A percentile compares a stretch with the other conserved stretches of the same genome.
Conservation (phyloP, 2,329 filamentous ascomycete species). For the Epichloe elymi region DNA sequence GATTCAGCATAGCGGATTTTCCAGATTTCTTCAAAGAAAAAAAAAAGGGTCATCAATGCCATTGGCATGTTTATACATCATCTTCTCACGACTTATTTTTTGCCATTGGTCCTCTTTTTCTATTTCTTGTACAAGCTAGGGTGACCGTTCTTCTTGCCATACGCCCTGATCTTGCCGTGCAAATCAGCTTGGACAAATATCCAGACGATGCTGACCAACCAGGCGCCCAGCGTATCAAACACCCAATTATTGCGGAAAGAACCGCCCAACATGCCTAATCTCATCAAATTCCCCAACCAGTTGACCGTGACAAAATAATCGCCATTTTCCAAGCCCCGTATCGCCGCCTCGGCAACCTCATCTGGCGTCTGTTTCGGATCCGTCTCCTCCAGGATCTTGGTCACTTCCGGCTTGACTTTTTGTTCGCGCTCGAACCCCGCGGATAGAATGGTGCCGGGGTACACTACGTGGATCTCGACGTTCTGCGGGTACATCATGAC, state of each 20-base stretch:
- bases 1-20: constrained; percentile 1
- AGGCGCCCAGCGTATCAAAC: constrained; percentile 43
- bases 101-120: constrained; percentile 2
- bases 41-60: not conserved
- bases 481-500: constrained; percentile 73
- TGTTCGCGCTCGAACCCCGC: constrained; percentile 69
- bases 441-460: constrained; percentile 69
- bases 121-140: constrained; percentile 34
- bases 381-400: constrained; percentile 64
- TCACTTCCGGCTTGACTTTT: constrained; percentile 65
- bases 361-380: constrained; percentile 71
- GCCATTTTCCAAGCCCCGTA: constrained; percentile 66
- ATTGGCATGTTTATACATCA: not conserved
- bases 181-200: constrained; percentile 44
- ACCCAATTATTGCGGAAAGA: constrained; percentile 45
- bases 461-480: constrained; percentile 70
- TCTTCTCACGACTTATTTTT: not conserved
- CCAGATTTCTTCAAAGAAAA: not conserved
- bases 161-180: constrained; percentile 43
- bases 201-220: constrained; percentile 41
- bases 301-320: constrained; percentile 69
- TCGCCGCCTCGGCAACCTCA: constrained; percentile 56
- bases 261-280: constrained; percentile 43
- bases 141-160: constrained; percentile 44
- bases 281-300: constrained; percentile 59